Evolutionary conservation across 225 moss, liverwort and hornwort genomes (phyloP), one percentile per base, ranked within the genome.

Genomic region (Pleurozium schreberi): DNA sequence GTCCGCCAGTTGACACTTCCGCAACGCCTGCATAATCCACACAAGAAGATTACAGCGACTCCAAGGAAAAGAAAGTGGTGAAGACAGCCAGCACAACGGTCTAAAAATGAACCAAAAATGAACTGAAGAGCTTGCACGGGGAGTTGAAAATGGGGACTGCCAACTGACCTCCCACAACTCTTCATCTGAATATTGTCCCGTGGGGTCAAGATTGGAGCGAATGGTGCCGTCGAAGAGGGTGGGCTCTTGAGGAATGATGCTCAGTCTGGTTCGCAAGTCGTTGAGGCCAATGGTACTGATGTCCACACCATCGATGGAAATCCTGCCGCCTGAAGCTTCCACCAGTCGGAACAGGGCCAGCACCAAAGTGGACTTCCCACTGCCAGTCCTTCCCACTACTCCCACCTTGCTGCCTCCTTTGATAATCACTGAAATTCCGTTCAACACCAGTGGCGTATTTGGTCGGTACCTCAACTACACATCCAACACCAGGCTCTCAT

Each of bases 191-290:
- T 95, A 92, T 45, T 90, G 92, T 42, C 93, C 90, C 25, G 89
- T 90, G 22, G 96, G 95, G 70, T 96, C 96, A 21, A 96, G 89
- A 77, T 96, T 96, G 83, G 90, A 94, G 82, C 96, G 95, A 62
- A 96, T 93, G 8, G 96, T 93, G 40, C 96, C 96, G 47, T 94
- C 92, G 78, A 96, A 96, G 38, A 96, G 94, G 68, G 94, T 93
- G 47, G 95, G 96, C 63, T 96, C 96, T 89, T 96, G 96, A 73
- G 96, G 96, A 60, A 96, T 96, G 80, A 96, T 96, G 73, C 93
- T 90, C 80, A 96, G 88, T 30, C 92, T 90, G 42, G 91, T 90
- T 74, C 96, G 92, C 53, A 96, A 88, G 91, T 96, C 95, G 70
- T 75, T 93, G 73, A 95, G 89, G 75, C 96, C 96, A 58, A 96